These are phyloP conservation scores for Papiliotrema laurentii DNA, from an alignment of 1,284 basidiomycete genomes.

Conservation along the genomic window DNA sequence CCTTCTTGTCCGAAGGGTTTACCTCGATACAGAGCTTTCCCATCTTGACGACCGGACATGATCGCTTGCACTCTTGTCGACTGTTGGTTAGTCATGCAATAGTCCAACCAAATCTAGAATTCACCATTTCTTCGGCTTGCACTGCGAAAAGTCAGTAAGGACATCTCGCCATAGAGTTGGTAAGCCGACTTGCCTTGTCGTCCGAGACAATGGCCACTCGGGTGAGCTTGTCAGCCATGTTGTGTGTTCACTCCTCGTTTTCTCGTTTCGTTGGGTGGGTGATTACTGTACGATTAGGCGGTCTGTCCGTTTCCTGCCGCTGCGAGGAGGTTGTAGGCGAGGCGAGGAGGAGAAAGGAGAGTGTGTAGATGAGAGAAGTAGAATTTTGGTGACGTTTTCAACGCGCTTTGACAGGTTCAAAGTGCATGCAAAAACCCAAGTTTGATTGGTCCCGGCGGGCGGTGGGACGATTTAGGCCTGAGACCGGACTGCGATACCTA, in stretches of 20 bases:
- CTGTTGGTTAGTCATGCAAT: slow-evolving; percentile 8
- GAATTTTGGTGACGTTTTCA: background rate
- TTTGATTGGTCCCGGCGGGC: background rate
- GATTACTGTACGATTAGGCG: background rate
- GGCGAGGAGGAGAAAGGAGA: background rate
- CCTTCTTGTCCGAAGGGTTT: slow-evolving; percentile 86
- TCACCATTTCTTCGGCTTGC: slow-evolving; percentile 72
- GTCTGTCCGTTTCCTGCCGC: background rate
- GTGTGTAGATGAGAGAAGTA: background rate
- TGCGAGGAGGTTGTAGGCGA: background rate
- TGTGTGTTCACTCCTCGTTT: slow-evolving; percentile 30
- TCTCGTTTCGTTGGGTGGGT: slow-evolving; percentile 25
- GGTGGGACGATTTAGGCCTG: no score
- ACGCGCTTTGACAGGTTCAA: background rate
- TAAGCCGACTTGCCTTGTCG: slow-evolving; percentile 54
- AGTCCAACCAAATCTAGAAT: slow-evolving; percentile 1
- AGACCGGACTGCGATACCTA: no score
- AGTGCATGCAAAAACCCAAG: background rate
- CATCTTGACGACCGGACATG: slow-evolving; percentile 98
- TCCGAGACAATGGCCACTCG: slow-evolving; percentile 91
- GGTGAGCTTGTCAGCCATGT: slow-evolving; percentile 74
- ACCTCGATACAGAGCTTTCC: slow-evolving; percentile 98
- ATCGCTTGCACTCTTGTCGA: slow-evolving; percentile 55
- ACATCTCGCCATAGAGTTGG: background rate
- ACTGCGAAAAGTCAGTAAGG: slow-evolving; percentile 50